These are phyloP conservation scores for Chaetomiaceae sp. DNA, from an alignment of 2,329 filamentous ascomycete species.

Conservation along the genomic window DNA sequence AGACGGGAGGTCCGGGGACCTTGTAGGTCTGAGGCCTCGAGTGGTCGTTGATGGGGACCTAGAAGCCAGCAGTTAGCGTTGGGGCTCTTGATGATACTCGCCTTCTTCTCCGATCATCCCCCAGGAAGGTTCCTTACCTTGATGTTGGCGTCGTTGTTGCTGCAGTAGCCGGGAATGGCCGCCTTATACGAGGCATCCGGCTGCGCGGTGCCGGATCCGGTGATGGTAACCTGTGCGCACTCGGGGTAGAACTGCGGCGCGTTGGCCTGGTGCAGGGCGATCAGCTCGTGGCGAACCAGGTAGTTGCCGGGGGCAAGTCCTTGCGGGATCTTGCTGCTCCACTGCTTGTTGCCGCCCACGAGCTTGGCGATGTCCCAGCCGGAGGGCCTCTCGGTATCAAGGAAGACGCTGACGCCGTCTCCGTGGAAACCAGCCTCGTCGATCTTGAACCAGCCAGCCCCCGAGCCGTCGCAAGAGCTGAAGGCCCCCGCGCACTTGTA, in stretches of 20 bases:
- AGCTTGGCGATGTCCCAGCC: constrained; percentile 12
- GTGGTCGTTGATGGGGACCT: constrained; percentile 29
- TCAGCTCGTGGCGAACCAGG: constrained; percentile 53
- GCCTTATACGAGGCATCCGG: constrained; percentile 28
- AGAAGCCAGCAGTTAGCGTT: constrained; percentile 4
- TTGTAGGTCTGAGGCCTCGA: constrained; percentile 26
- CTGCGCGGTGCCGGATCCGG: constrained; percentile 42
- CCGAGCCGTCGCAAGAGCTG: constrained; percentile 47
- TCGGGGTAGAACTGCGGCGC: constrained; percentile 50
- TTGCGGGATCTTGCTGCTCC: constrained; percentile 48
- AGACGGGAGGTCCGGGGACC: constrained; percentile 28
- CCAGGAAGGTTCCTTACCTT: constrained; percentile 19
- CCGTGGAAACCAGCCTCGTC: constrained; percentile 43
- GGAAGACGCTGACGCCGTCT: constrained; percentile 17
- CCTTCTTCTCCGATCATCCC: background rate
- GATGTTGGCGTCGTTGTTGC: constrained; percentile 29
- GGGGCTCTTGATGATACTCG: background rate
- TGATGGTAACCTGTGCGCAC: constrained; percentile 50
- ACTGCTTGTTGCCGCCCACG: constrained; percentile 33
- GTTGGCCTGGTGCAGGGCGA: constrained; percentile 52
- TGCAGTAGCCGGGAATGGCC: constrained; percentile 31
- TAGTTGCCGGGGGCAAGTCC: constrained; percentile 51
- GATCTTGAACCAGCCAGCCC: constrained; percentile 57
- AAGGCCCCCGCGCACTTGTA: constrained; percentile 50
- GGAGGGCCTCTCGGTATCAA: constrained; percentile 7